These are phyloP conservation scores for Trypanosoma boissoni DNA, from an alignment of 208 protist genomes.

Conservation along the genomic window DNA sequence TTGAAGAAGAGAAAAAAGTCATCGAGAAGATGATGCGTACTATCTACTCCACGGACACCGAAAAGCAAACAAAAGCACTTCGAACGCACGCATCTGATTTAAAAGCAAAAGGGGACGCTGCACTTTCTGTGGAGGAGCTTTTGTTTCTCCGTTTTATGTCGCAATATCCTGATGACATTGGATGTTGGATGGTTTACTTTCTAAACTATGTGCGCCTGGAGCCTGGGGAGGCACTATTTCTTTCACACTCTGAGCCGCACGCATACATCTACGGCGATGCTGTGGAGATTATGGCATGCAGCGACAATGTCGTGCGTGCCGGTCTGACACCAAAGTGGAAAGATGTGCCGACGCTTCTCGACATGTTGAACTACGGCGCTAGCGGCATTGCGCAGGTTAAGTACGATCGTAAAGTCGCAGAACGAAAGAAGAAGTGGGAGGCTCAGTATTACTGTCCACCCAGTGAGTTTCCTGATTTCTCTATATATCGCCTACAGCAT, in stretches of 20 bases:
- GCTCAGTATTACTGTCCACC: slow-evolving; percentile 86
- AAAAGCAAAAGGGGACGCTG: slow-evolving; percentile 20
- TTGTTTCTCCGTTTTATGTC: slow-evolving; percentile 79
- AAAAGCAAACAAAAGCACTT: slow-evolving; percentile 39
- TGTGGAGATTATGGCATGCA: slow-evolving; percentile 97
- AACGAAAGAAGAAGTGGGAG: slow-evolving; percentile 50
- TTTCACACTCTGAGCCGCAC: slow-evolving; percentile 97
- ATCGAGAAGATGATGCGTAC: slow-evolving; percentile 67
- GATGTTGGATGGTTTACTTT: slow-evolving; percentile 97
- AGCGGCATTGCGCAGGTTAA: slow-evolving; percentile 54
- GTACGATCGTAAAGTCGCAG: slow-evolving; percentile 34
- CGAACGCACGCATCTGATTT: slow-evolving; percentile 50
- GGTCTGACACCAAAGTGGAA: slow-evolving; percentile 98
- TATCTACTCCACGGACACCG: slow-evolving; percentile 48
- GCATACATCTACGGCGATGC: slow-evolving; percentile 96
- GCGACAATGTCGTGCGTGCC: slow-evolving; percentile 97
- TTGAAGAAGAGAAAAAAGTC: slow-evolving; percentile 47
- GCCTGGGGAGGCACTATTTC: slow-evolving; percentile 95
- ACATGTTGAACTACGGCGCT: slow-evolving; percentile 92
- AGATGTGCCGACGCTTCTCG: slow-evolving; percentile 91
- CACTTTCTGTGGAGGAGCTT: slow-evolving; percentile 62
- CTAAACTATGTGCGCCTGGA: slow-evolving; percentile 94
- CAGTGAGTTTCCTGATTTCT: slow-evolving; percentile 77
- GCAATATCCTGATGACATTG: slow-evolving; percentile 97
- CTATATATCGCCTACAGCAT: slow-evolving; percentile 68